These are phyloP conservation scores for Schizophyllum amplum DNA, from an alignment of 1,284 basidiomycete species.

Conservation along the genomic window DNA sequence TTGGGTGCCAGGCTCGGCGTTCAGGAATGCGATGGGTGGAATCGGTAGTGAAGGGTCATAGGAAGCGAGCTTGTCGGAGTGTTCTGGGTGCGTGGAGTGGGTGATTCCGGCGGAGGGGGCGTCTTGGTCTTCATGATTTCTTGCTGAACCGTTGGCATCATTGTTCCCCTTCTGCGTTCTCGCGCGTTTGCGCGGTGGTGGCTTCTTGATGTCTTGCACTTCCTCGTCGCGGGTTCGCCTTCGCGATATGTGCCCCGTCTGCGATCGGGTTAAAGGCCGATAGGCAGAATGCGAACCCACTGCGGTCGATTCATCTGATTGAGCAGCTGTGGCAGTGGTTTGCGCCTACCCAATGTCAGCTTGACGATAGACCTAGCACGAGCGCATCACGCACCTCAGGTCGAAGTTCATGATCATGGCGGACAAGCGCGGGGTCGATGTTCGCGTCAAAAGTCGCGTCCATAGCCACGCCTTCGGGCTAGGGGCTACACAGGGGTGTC, in stretches of 20 bases:
- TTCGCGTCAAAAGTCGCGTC: background rate
- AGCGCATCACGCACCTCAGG: background rate
- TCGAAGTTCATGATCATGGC: background rate
- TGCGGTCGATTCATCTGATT: background rate
- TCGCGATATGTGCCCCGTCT: conserved; percentile 8
- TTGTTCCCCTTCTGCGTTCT: conserved; percentile 3
- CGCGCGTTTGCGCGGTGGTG: conserved; percentile 7
- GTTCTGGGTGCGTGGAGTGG: background rate
- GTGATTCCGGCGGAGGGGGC: background rate
- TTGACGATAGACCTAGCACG: background rate
- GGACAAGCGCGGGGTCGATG: background rate
- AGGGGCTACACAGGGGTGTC: conserved; percentile 1
- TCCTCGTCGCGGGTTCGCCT: conserved; percentile 9
- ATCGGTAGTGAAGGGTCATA: background rate
- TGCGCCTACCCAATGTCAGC: background rate
- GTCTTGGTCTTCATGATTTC: conserved; percentile 4
- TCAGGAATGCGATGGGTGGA: background rate
- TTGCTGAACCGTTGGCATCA: background rate
- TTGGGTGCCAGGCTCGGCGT: background rate
- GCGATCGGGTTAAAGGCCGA: conserved; percentile 10
- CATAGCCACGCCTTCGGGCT: background rate
- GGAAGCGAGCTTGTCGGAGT: background rate
- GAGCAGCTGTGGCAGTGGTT: background rate
- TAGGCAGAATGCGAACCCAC: background rate
- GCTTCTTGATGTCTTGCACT: conserved; percentile 1